Base-by-base conservation (phyloP, 2,329 filamentous ascomycete species). In the Apiospora koreana region DNA sequence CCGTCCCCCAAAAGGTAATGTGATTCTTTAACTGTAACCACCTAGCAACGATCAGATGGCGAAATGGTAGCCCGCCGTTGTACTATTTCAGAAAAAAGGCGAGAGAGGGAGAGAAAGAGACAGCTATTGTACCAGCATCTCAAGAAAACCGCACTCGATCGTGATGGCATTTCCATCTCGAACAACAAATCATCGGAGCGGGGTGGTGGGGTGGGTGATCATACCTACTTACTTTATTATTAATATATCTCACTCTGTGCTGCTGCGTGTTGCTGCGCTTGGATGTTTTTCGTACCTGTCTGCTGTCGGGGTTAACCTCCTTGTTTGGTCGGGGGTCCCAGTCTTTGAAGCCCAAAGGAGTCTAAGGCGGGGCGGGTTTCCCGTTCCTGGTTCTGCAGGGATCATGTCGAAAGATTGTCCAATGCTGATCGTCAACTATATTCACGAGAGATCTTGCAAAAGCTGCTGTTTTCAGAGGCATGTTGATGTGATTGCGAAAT, bases 201-300 rank as follows among this genome's bases (percentile, higher is more conserved):
- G 54, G 54, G 54, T 62, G 54, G 54, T 62, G 54, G 54, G 54
- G 54, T 62, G n/a, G 31, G 9, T 62, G 28, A 62, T 62, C 31
- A 35, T 62, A 62, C 23, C 14, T 18, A 43, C 41, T 10, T 28
- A 43, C 41, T 21, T 38, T 9, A 14, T 62, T 62, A 62, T 62
- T 62, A 62, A 62, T 62, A 31, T 62, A 62, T 62, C 18, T 38
- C 21, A 18, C 54, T 35, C 31, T 38, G 28, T 12, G 41, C 41
- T 43, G 41, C 41, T 43, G 12, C 41, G 28, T 12, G 41, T 12
- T 43, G 41, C 41, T 43, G 12, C 41, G 41, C 12, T 42, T 42
- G 41, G 5, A 42, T 2, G 18, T 62, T 35, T 62, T 21, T 62
- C 54, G 54, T 62, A 62, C 54, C 54, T 62, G 54, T n/a, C 31